Evolutionary conservation across 352 stramenopile species (phyloP), one percentile per base, ranked within the genome.

Genomic region (Pythium dissimile): DNA sequence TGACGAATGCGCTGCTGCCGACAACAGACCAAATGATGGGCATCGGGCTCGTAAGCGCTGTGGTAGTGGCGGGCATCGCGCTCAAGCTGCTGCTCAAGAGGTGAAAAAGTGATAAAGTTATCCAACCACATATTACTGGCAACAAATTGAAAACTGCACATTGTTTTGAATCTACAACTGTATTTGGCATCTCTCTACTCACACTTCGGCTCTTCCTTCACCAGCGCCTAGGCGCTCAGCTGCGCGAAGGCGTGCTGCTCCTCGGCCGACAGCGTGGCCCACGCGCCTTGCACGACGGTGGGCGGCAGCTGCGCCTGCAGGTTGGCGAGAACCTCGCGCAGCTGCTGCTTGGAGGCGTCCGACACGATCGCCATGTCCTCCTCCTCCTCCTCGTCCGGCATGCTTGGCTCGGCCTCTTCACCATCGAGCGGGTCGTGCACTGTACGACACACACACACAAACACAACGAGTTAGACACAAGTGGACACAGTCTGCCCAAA

Each of bases 281-380:
- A 94, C 12, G 80, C 84, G 7, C 54, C 71, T 54, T 93, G 81
- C 39, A 92, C 71, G 26, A 86, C 77, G 2, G 62, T 49, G 28
- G 67, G 61, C 39, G 84, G 80, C 39, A 91, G 57, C 51, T 89
- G 76, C 50, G 75, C 62, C 67, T 94, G 84, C 59, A 94, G 58
- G 45, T 84, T 84, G 21, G 69, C 69, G 20, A 94, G 64, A 37
- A 92, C 28, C 30, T 64, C 58, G 24, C 75, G 72, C n/a, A 94
- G 66, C 55, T 89, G 72, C 41, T 51, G 45, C 66, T 86, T 85
- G 21, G 63, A 30, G 32, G 77, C 79, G 39, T 88, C 71, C 34
- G 82, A 84, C 49, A 94, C 77, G 47, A 88, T 89, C 27, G 64
- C 67, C 38, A 84, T 69, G 51, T 92, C 80, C 13, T 90, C 78